Conservation (phyloP, 2,329 filamentous ascomycete genomes). For the Fragosphaeria purpurea region DNA sequence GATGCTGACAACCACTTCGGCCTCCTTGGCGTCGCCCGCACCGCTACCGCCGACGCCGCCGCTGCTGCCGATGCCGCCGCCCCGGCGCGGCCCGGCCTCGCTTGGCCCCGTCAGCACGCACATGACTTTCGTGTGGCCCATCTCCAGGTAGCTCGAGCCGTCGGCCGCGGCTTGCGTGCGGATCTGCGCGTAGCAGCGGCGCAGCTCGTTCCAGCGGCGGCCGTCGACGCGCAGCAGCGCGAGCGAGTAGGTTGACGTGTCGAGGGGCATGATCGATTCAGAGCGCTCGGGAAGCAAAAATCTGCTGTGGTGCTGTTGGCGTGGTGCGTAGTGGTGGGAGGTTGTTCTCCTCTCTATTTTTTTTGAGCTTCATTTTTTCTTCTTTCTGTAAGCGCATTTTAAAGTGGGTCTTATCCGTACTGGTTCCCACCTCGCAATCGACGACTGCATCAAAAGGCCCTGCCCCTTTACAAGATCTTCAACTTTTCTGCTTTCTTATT, state of each 20-base stretch:
- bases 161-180: slow-evolving; percentile 87
- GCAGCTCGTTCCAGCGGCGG: slow-evolving; percentile 93
- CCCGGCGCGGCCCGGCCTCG: slow-evolving; percentile 43
- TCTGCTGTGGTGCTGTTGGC: no score
- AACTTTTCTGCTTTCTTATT: no score
- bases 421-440: no score
- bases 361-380: no score
- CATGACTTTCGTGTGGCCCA: slow-evolving; percentile 96
- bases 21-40: slow-evolving; percentile 33
- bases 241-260: slow-evolving; percentile 83
- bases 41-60: slow-evolving; percentile 18
- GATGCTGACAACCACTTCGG: slow-evolving; percentile 70
- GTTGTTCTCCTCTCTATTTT: no score
- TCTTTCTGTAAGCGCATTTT: no score
- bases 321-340: no score
- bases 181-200: slow-evolving; percentile 78
- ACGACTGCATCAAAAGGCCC: no score
- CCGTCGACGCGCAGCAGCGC: slow-evolving; percentile 75
- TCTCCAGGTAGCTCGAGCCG: slow-evolving; percentile 86
- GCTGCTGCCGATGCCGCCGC: slow-evolving; percentile 10
- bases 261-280: slow-evolving; percentile 64
- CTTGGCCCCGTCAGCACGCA: slow-evolving; percentile 81
- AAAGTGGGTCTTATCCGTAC: no score
- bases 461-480: no score
- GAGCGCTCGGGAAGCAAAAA: no score